Evolutionary conservation across 345 rosid species (phyloP).

Genomic region (Fremontodendron californicum): DNA sequence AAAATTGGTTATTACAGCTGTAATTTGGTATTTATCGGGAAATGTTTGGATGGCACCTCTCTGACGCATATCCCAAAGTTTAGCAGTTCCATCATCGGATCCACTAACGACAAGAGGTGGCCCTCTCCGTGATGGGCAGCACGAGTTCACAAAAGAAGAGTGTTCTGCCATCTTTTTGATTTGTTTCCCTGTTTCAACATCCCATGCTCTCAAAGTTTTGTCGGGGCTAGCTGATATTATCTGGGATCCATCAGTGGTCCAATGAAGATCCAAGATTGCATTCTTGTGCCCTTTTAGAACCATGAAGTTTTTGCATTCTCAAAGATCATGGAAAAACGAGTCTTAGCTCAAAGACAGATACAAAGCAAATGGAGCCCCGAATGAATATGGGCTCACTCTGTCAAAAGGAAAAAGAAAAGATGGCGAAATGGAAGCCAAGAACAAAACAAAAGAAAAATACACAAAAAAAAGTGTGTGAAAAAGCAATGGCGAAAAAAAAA

Average conservation of each 20-base stretch:
- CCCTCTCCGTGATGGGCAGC: slow-evolving; percentile 88
- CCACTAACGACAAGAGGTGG: slow-evolving; percentile 91
- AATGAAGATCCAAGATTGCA: slow-evolving; percentile 86
- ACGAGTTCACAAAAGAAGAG: slow-evolving; percentile 83
- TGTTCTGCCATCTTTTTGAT: slow-evolving; percentile 97
- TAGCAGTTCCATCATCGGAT: slow-evolving; percentile 96
- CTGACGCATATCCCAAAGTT: slow-evolving; percentile 97
- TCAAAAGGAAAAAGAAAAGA: too few species aligned
- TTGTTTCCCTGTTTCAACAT: slow-evolving; percentile 86
- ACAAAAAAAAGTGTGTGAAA: too few species aligned
- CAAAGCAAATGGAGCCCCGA: too few species aligned
- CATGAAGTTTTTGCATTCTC: slow-evolving; percentile 94
- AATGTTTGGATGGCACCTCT: slow-evolving; percentile 97
- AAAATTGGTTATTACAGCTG: too few species aligned
- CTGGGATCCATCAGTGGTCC: slow-evolving; percentile 89
- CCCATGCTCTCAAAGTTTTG: slow-evolving; percentile 91
- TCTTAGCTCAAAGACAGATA: too few species aligned
- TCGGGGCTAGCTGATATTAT: slow-evolving; percentile 90
- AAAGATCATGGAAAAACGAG: too few species aligned
- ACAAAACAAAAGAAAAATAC: too few species aligned
- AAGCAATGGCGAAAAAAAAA: too few species aligned
- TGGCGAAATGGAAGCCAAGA: too few species aligned
- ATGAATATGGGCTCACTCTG: too few species aligned
- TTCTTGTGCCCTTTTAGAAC: slow-evolving; percentile 92
- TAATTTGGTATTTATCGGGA: slow-evolving; percentile 95